These are phyloP conservation scores for Xylaria sp. DNA, from an alignment of 495 filamentous ascomycete genomes.

Conservation along the genomic window DNA sequence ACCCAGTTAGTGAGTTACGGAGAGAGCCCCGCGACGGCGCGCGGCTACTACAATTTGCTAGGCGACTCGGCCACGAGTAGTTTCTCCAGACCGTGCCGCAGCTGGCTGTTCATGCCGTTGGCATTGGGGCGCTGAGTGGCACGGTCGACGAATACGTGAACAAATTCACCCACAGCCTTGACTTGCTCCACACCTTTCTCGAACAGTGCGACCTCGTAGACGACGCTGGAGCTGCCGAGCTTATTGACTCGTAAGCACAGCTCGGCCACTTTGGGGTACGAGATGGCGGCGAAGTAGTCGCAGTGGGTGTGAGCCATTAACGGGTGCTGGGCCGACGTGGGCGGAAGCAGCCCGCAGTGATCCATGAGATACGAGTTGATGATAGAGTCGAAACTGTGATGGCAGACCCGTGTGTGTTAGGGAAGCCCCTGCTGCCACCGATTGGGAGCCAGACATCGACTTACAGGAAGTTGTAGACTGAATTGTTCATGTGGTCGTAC, in stretches of 20 bases:
- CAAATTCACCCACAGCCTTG: conserved; percentile 84
- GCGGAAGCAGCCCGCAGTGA: conserved; percentile 76
- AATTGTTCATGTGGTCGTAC: conserved; percentile 89
- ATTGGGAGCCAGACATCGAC: conserved; percentile 24
- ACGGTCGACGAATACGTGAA: conserved; percentile 88
- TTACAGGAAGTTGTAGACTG: conserved; percentile 78
- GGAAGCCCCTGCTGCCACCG: not conserved
- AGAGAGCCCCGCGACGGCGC: not conserved
- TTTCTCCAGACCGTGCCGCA: conserved; percentile 62
- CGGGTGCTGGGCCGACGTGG: conserved; percentile 71
- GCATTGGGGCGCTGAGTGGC: conserved; percentile 68
- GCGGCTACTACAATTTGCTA: conserved; percentile 36
- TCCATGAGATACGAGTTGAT: conserved; percentile 89
- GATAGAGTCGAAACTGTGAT: conserved; percentile 73
- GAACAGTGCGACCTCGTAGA: conserved; percentile 91
- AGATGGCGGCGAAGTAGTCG: conserved; percentile 84
- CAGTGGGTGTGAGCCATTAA: conserved; percentile 84
- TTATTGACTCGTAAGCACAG: conserved; percentile 82
- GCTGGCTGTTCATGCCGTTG: conserved; percentile 62
- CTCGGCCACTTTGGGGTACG: conserved; percentile 82
- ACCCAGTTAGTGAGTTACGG: not conserved
- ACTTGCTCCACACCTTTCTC: conserved; percentile 75
- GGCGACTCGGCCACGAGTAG: conserved; percentile 33
- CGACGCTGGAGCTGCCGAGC: conserved; percentile 86
- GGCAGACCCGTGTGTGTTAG: conserved; percentile 6